Percentiles rank a stretch among this genome's conserved stretches.
Evolutionary conservation across 108 stramenopile genomes (phyloP).

Genomic region (Fistulifera pelliculosa): DNA sequence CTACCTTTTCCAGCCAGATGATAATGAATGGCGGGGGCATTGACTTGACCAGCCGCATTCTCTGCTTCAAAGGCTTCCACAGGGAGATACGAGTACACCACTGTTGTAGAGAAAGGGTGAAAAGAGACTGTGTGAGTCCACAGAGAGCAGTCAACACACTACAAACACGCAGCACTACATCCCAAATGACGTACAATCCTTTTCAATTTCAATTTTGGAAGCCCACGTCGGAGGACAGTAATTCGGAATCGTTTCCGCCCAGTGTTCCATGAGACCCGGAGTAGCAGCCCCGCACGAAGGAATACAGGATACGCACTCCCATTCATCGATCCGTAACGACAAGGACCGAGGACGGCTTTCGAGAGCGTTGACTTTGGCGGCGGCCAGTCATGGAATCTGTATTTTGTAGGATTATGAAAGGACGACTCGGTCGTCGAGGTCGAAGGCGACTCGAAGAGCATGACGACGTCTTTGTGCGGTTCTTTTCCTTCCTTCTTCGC

Average conservation of each 20-base stretch:
- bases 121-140: too few species aligned
- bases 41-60: conserved; percentile 13
- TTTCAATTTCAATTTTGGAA: conserved; percentile 4
- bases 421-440: conserved; percentile 9
- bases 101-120: too few species aligned
- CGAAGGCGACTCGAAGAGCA: conserved; percentile 28
- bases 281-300: conserved; percentile 14
- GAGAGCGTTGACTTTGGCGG: conserved; percentile 12
- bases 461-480: conserved; percentile 8
- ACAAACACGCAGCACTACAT: too few species aligned
- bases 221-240: conserved; percentile 12
- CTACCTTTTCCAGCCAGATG: conserved; percentile 31
- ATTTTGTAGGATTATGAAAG: conserved; percentile 16
- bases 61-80: conserved; percentile 15
- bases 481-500: conserved; percentile 2
- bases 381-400: conserved; percentile 26
- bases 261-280: conserved; percentile 19
- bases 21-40: conserved; percentile 21
- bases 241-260: conserved; percentile 12
- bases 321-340: conserved; percentile 19
- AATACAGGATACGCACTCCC: conserved; percentile 15
- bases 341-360: conserved; percentile 21
- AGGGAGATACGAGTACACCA: conserved; percentile 21
- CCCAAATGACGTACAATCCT: too few species aligned
- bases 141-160: too few species aligned